phyloP scores from a whole-genome alignment of 371 early-diverging fungal species.

The Syncephalis fuscata region DNA sequence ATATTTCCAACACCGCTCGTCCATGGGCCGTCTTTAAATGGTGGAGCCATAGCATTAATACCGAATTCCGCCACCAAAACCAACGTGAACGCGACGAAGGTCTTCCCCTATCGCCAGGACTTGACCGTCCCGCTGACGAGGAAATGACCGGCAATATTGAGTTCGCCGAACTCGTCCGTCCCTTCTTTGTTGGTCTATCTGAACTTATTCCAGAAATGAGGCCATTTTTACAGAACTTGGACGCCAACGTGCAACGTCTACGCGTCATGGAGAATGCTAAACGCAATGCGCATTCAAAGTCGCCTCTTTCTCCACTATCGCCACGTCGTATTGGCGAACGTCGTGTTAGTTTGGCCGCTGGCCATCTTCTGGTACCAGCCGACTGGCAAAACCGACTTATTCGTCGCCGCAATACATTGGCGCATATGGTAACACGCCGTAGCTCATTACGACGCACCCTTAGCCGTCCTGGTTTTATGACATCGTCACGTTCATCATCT shows the following conservation, averaged over 20 bases:
- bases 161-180: slow-evolving; percentile 69
- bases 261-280: too few species aligned
- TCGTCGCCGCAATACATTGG: neutral
- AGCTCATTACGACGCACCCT: slow-evolving; percentile 5
- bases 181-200: slow-evolving; percentile 65
- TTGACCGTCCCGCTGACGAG: slow-evolving; percentile 58
- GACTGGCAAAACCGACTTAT: slow-evolving; percentile 8
- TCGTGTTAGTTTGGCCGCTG: slow-evolving; percentile 25
- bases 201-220: slow-evolving; percentile 36
- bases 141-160: slow-evolving; percentile 61
- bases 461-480: slow-evolving; percentile 4
- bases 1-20: slow-evolving; percentile 72
- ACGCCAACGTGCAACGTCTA: neutral
- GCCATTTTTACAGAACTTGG: neutral
- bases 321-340: slow-evolving; percentile 7
- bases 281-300: neutral
- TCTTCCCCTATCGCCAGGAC: slow-evolving; percentile 69
- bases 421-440: slow-evolving; percentile 1
- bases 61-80: slow-evolving; percentile 76
- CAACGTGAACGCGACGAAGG: slow-evolving; percentile 53
- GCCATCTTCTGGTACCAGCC: slow-evolving; percentile 23
- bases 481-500: too few species aligned
- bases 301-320: neutral
- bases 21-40: slow-evolving; percentile 67
- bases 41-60: slow-evolving; percentile 74